phyloP scores from a whole-genome alignment of 805 yeast species.

The Jamesozyma hellenica region DNA sequence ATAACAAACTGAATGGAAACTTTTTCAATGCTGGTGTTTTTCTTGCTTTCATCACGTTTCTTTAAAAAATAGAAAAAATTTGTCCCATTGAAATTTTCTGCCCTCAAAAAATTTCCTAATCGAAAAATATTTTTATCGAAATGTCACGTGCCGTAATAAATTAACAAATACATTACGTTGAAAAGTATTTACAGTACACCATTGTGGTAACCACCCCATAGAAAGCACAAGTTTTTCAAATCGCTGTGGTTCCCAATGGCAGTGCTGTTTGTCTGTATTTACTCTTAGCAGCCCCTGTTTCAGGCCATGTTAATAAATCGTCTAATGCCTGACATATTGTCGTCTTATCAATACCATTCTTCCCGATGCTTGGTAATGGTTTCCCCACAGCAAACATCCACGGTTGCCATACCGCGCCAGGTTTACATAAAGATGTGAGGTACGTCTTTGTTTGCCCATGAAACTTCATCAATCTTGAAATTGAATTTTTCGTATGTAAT shows the following conservation, averaged over 20 bases:
- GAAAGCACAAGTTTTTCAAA: too few relatives aligned
- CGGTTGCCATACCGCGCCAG: conserved; percentile 4
- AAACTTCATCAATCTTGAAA: conserved; percentile 6
- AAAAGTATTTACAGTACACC: too few relatives aligned
- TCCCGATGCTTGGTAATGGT: conserved; percentile 15
- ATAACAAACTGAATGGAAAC: background rate
- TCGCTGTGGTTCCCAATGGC: background rate
- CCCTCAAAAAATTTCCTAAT: background rate
- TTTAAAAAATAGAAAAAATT: too few relatives aligned
- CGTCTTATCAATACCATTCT: conserved; percentile 13
- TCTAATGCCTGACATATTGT: conserved; percentile 18
- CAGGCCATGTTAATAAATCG: conserved; percentile 1
- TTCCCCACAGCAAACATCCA: conserved; percentile 23
- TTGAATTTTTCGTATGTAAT: conserved; percentile 18
- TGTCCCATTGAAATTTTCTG: too few relatives aligned
- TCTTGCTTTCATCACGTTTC: too few relatives aligned
- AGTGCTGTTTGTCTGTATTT: background rate
- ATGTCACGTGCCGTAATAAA: too few relatives aligned
- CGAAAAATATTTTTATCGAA: background rate
- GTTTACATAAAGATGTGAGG: background rate
- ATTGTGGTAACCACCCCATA: too few relatives aligned
- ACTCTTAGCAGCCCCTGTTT: background rate
- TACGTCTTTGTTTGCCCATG: background rate
- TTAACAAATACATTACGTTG: background rate
- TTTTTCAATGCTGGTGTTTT: too few relatives aligned